These are phyloP conservation scores for Chaetomium cochliodes DNA, from an alignment of 495 filamentous ascomycete species.

Conservation along the genomic window DNA sequence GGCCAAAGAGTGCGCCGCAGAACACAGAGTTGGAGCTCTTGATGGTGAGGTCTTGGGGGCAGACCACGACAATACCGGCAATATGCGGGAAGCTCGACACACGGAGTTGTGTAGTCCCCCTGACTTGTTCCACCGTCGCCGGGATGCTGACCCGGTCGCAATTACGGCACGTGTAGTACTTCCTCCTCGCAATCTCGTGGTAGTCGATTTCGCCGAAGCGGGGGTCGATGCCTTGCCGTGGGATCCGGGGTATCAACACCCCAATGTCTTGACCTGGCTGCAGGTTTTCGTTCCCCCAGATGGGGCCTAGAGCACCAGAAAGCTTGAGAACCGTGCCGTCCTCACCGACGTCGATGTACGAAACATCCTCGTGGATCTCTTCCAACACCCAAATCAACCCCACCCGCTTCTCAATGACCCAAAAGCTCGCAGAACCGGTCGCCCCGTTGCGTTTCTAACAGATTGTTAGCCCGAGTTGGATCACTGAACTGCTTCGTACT, in stretches of 20 bases:
- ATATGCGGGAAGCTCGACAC: conserved; percentile 96
- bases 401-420: conserved; percentile 96
- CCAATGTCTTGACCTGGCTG: conserved; percentile 67
- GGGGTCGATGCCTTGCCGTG: conserved; percentile 64
- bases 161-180: conserved; percentile 79
- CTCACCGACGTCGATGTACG: conserved; percentile 67
- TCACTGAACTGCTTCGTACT: not conserved
- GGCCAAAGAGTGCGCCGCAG: conserved; percentile 85
- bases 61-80: conserved; percentile 90
- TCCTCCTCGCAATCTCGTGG: conserved; percentile 62
- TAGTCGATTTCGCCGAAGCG: conserved; percentile 68
- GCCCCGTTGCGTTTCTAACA: conserved; percentile 88
- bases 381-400: conserved; percentile 97
- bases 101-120: conserved; percentile 63
- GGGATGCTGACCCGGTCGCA: conserved; percentile 73
- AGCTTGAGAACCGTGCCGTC: conserved; percentile 66
- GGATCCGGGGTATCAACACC: conserved; percentile 74
- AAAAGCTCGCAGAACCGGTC: conserved; percentile 87
- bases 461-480: conserved; percentile 14
- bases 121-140: conserved; percentile 65
- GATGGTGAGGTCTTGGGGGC: conserved; percentile 70
- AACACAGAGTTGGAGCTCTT: conserved; percentile 94
- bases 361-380: conserved; percentile 94
- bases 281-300: conserved; percentile 74
- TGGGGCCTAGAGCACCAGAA: conserved; percentile 66